Percentiles rank a stretch among this genome's conserved stretches.
These are phyloP conservation scores for Planoprotostelium fungivorum DNA, from an alignment of 78 protist species.

Conservation along the genomic window DNA sequence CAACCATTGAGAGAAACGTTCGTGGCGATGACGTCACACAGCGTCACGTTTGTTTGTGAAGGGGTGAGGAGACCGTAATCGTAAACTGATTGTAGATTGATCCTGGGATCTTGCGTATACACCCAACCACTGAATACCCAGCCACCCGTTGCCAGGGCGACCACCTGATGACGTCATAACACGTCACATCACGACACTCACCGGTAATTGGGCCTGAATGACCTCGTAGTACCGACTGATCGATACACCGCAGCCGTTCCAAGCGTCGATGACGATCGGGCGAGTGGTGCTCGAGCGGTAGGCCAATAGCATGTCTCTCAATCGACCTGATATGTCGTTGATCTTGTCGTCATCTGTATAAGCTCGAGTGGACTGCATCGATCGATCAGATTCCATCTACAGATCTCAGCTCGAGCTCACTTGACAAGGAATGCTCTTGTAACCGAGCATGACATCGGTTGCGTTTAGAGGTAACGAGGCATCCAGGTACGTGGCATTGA, in stretches of 20 bases:
- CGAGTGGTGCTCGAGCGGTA: background rate
- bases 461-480: background rate
- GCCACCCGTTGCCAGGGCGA: background rate
- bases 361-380: too few relatives aligned
- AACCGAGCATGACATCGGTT: too few relatives aligned
- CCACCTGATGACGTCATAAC: background rate
- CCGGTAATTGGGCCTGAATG: background rate
- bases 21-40: background rate
- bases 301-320: background rate
- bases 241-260: background rate
- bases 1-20: background rate
- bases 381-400: too few relatives aligned
- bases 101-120: background rate
- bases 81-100: background rate
- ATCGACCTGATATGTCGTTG: too few relatives aligned
- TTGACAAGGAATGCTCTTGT: too few relatives aligned
- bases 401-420: too few relatives aligned
- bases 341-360: background rate
- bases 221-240: background rate
- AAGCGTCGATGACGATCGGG: background rate
- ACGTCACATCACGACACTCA: background rate
- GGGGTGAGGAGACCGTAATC: background rate
- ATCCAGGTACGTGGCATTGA: background rate
- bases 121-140: background rate
- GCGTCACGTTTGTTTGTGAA: background rate